Evolutionary conservation across 306 rosid genomes (phyloP), one percentile per base, ranked within the genome.

Genomic region (Quercus cerris): DNA sequence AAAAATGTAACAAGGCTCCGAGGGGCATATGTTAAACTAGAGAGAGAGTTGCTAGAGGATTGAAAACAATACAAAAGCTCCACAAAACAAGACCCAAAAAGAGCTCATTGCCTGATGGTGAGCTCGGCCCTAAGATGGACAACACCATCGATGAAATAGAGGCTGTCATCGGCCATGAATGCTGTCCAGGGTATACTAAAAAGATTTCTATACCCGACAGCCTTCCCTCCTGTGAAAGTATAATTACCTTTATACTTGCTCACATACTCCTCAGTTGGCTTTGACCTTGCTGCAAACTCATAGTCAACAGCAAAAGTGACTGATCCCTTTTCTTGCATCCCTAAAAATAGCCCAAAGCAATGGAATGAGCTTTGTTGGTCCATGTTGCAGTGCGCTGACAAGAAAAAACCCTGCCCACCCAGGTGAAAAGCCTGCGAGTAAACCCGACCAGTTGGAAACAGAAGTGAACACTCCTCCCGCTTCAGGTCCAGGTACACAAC

Each of bases 371-470:
- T 75, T 52, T 82, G 87, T 38, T 85, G 88, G 80, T 85, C 91
- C 80, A 82, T 64, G 83, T 82, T 80, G 85, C 91, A 87, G 77
- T 85, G 87, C 12, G 87, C 87, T 19, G 89, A 85, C 81, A 88
- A 78, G 81, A 81, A 83, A 66, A 85, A 85, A 9, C 84, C 86
- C 68, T 81, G 86, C 17, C 77, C 87, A 12, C 83, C 86, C 2
- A 85, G 79, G 77, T 78, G 81, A 59, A 88, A 85, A 28, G 86
- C 79, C 38, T 78, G 86, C 2, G 87, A 83, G 67, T 83, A 76
- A 56, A 83, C 72, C 38, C 86, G 81, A 41, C 86, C 86, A 31
- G 62, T 19, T 9, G 90, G 92, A 74, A 80, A 86, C 44, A 82
- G 75, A 13, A 20, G 17, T 13, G 56, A 71, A 66, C 92, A 86